A percentile compares a stretch with the other conserved stretches of the same genome.
phyloP scores from a whole-genome alignment of 176 grass and related monocot genomes.

The Bothriochloa decipiens region DNA sequence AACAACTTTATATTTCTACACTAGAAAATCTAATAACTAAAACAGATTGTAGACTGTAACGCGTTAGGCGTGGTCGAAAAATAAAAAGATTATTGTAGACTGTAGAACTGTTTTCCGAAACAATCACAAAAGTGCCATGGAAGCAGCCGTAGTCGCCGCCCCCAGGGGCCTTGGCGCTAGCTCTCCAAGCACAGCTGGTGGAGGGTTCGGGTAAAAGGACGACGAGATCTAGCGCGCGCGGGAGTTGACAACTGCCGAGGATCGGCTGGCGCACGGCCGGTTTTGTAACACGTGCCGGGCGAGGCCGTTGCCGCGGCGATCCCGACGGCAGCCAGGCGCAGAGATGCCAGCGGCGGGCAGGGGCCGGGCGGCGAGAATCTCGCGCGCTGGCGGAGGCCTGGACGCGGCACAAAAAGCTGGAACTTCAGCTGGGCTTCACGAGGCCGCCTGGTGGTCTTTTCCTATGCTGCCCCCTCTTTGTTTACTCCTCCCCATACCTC shows the following conservation, averaged over 20 bases:
- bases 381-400: background rate
- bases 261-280: conserved; percentile 44
- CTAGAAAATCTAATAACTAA: no score
- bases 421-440: conserved; percentile 27
- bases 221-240: background rate
- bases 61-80: no score
- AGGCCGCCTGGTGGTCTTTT: conserved; percentile 51
- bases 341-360: background rate
- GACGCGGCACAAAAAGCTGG: conserved; percentile 9
- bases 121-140: background rate
- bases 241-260: conserved; percentile 37
- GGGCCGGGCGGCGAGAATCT: conserved; percentile 2
- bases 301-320: conserved; percentile 39
- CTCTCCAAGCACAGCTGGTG: background rate
- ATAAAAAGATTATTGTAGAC: no score
- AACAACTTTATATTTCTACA: no score
- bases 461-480: conserved; percentile 48
- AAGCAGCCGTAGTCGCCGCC: background rate
- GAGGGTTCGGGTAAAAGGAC: background rate
- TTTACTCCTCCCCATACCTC: conserved; percentile 42
- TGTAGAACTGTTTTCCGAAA: background rate
- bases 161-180: background rate
- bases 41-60: no score
- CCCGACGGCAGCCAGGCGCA: background rate
- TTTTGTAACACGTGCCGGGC: conserved; percentile 43